phyloP scores from a whole-genome alignment of 129 eudicot species.

The Chrysanthemum seticuspe region DNA sequence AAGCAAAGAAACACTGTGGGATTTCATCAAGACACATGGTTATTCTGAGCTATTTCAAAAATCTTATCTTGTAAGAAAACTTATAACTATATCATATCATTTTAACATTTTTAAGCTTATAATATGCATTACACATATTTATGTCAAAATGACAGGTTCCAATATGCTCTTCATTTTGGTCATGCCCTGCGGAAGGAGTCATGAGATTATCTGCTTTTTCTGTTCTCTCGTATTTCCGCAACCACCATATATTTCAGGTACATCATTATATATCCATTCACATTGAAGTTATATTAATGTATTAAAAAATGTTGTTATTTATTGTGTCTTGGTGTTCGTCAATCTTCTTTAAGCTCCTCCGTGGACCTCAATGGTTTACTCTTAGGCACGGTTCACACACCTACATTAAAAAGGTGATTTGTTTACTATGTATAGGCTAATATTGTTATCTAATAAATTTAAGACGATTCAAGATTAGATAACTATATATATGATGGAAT shows the following conservation, averaged over 20 bases:
- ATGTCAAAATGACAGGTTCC: constrained; percentile 47
- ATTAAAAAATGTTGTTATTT: too few species aligned
- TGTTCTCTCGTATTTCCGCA: constrained; percentile 79
- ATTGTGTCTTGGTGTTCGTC: too few species aligned
- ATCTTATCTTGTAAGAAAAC: constrained; percentile 73
- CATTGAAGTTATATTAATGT: too few species aligned
- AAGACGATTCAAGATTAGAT: not conserved
- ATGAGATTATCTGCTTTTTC: constrained; percentile 84
- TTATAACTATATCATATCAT: too few species aligned
- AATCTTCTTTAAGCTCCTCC: constrained; percentile 42
- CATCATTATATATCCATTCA: too few species aligned
- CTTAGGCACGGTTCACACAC: constrained; percentile 73
- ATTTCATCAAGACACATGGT: constrained; percentile 68
- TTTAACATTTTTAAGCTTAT: too few species aligned
- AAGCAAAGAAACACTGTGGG: constrained; percentile 72
- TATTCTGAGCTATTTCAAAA: constrained; percentile 87
- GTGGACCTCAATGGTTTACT: constrained; percentile 98
- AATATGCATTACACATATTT: too few species aligned
- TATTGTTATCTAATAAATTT: not conserved
- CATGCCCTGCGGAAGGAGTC: constrained; percentile 87
- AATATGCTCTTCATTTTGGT: constrained; percentile 89
- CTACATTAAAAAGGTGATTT: constrained; percentile 61
- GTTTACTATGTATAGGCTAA: not conserved
- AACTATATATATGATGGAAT: not conserved
- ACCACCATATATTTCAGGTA: constrained; percentile 77